Evolutionary conservation across 352 stramenopile genomes (phyloP), one percentile per base, ranked within the genome.

Genomic region (Achlya hypogyna): DNA sequence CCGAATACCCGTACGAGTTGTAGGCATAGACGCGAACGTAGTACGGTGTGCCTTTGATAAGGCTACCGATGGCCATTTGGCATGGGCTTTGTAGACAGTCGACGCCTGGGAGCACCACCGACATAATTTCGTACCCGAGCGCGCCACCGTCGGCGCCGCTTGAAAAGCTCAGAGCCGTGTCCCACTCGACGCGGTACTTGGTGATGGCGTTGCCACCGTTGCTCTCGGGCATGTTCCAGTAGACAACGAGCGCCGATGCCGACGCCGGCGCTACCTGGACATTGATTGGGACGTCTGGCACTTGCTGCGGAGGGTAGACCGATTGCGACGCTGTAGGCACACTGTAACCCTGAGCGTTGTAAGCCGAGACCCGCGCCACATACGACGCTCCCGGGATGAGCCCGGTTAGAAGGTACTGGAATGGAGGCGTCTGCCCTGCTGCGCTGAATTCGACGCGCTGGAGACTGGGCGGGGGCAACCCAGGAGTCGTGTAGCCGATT

Each of bases 111-210:
- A 81, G 85, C 5, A 73, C 69, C 4, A 96, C 81, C 1, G 75
- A 65, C 69, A 94, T 91, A 1, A 81, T 74, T 27, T 93, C 81
- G 42, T 82, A 91, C 0, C 90, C 87, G 2, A 96, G 64, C 2
- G 92, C 73, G n/a, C 81, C 82, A n/a, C 78, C 79, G 47, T 81
- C 76, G 4, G 43, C n/a, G 0, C 81, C 86, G 4, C 82, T 93
- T 56, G 86, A 78, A 69, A 98, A 98, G n/a, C 75, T 83, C 5
- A 82, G 74, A 5, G 69, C 75, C 4, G 74, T 70, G 65, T 98
- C 96, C 96, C 96, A 99, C 74, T 98, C 95, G 5, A 98, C 77
- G 2, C 91, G 76, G 54, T 98, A 99, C 68, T 97, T 96, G 8
- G 89, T 95, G 47, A 99, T 87, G 0, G 79, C 70, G 32, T 96